A percentile compares a stretch with the other conserved stretches of the same genome.
These are phyloP conservation scores for Hypholoma sublateritium DNA, from an alignment of 768 basidiomycete species.

Conservation along the genomic window DNA sequence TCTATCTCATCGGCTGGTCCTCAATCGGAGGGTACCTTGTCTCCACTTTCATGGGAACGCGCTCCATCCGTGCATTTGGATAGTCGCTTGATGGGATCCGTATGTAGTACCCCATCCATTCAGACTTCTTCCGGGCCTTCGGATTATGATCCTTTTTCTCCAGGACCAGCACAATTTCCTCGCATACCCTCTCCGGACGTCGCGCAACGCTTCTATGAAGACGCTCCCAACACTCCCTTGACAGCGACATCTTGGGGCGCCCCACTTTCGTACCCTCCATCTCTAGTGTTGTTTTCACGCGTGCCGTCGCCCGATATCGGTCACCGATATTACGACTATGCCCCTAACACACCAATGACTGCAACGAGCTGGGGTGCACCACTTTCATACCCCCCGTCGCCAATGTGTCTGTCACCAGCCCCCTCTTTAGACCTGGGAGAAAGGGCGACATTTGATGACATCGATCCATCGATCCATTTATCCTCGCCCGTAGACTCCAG, in stretches of 20 bases:
- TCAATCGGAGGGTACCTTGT: constrained; percentile 39
- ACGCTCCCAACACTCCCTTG: constrained; percentile 49
- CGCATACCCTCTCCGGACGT: constrained; percentile 58
- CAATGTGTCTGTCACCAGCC: constrained; percentile 16
- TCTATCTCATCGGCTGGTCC: constrained; percentile 73
- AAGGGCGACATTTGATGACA: constrained; percentile 10
- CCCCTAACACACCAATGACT: constrained; percentile 50
- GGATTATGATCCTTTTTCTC: constrained; percentile 44
- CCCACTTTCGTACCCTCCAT: constrained; percentile 37
- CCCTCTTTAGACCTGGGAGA: constrained; percentile 22
- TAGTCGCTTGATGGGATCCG: constrained; percentile 52
- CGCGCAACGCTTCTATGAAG: constrained; percentile 53
- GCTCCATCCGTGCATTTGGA: constrained; percentile 56
- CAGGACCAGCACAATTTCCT: constrained; percentile 25
- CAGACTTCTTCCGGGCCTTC: constrained; percentile 58
- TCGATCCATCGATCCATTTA: neutral
- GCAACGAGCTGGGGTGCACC: constrained; percentile 54
- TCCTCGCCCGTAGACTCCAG: neutral
- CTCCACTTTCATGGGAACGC: constrained; percentile 35
- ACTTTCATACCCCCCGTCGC: constrained; percentile 33
- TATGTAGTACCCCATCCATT: constrained; percentile 51
- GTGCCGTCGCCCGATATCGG: constrained; percentile 23
- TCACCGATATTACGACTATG: constrained; percentile 52
- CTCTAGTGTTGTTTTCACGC: constrained; percentile 15
- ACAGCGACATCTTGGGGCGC: constrained; percentile 55